phyloP scores from a whole-genome alignment of 345 rosid genomes.

The Draba incana region DNA sequence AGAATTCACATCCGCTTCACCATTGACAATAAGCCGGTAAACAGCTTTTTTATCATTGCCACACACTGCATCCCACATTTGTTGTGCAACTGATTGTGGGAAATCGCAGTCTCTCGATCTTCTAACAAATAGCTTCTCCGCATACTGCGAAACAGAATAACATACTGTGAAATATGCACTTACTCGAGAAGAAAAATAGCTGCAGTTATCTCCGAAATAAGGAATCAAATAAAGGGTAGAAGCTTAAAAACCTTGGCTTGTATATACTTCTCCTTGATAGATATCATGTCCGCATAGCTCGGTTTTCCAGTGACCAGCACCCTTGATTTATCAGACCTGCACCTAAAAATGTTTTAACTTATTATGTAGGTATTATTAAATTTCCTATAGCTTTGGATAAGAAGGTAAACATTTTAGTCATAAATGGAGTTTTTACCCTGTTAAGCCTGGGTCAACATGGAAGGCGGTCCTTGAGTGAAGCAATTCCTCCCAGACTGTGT shows the following conservation, averaged over 20 bases:
- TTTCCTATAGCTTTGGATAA: slow-evolving; percentile 13
- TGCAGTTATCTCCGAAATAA: slow-evolving; percentile 15
- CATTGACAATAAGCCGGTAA: slow-evolving; percentile 77
- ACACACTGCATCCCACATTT: slow-evolving; percentile 89
- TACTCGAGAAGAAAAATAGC: slow-evolving; percentile 15
- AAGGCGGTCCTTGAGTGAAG: slow-evolving; percentile 80
- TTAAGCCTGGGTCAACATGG: slow-evolving; percentile 60
- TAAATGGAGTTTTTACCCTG: slow-evolving; percentile 52
- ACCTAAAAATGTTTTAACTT: slow-evolving; percentile 17
- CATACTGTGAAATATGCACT: slow-evolving; percentile 28
- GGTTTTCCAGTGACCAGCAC: slow-evolving; percentile 67
- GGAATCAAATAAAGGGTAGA: slow-evolving; percentile 32
- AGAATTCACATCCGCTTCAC: slow-evolving; percentile 71
- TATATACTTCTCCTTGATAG: slow-evolving; percentile 94
- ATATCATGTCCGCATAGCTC: slow-evolving; percentile 69
- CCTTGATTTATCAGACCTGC: slow-evolving; percentile 66
- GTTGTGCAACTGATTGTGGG: slow-evolving; percentile 60
- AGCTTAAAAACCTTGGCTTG: slow-evolving; percentile 79
- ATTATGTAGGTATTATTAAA: background rate
- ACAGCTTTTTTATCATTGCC: slow-evolving; percentile 89
- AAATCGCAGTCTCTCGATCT: slow-evolving; percentile 62
- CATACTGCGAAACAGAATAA: slow-evolving; percentile 63
- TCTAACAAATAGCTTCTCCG: slow-evolving; percentile 85
- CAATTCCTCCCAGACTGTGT: slow-evolving; percentile 97
- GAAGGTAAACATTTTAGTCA: slow-evolving; percentile 16